A percentile compares a stretch with the other conserved stretches of the same genome.
These are phyloP conservation scores for Yarrowia deformans DNA, from an alignment of 805 yeast genomes.

Conservation along the genomic window DNA sequence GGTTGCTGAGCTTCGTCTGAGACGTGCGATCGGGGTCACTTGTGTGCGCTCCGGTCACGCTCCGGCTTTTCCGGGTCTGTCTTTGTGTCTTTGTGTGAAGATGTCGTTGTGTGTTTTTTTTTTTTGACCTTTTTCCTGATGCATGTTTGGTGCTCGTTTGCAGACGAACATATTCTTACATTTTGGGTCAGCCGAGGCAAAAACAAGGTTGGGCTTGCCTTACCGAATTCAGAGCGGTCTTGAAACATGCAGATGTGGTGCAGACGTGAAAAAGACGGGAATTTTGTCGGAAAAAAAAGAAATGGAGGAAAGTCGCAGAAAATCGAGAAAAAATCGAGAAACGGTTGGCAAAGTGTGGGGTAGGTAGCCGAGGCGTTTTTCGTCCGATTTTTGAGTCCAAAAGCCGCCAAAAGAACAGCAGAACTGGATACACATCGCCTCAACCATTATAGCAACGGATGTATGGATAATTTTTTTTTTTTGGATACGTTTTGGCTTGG, in stretches of 20 bases:
- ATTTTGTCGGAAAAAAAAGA: neutral
- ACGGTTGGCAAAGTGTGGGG: neutral
- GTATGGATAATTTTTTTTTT: too few relatives aligned
- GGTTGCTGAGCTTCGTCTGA: neutral
- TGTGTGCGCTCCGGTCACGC: neutral
- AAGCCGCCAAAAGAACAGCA: too few relatives aligned
- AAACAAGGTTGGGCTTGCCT: conserved; percentile 19
- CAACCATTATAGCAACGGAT: too few relatives aligned
- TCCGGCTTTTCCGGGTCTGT: neutral
- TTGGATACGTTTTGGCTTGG: neutral
- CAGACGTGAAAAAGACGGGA: neutral
- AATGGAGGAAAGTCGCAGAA: neutral
- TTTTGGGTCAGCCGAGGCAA: conserved; percentile 22
- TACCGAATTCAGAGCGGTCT: conserved; percentile 25
- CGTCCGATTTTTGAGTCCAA: too few relatives aligned
- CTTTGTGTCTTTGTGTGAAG: neutral
- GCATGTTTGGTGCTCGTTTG: neutral
- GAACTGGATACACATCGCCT: too few relatives aligned
- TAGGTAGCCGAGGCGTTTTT: too few relatives aligned
- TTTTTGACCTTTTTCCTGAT: neutral
- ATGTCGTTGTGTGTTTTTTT: too few relatives aligned
- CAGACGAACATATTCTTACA: conserved; percentile 24
- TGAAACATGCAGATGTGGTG: conserved; percentile 24
- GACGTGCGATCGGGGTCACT: neutral
- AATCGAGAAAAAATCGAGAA: neutral